Evolutionary conservation across 768 basidiomycete species (phyloP).

Genomic region (Rossbeevera mucosa): DNA sequence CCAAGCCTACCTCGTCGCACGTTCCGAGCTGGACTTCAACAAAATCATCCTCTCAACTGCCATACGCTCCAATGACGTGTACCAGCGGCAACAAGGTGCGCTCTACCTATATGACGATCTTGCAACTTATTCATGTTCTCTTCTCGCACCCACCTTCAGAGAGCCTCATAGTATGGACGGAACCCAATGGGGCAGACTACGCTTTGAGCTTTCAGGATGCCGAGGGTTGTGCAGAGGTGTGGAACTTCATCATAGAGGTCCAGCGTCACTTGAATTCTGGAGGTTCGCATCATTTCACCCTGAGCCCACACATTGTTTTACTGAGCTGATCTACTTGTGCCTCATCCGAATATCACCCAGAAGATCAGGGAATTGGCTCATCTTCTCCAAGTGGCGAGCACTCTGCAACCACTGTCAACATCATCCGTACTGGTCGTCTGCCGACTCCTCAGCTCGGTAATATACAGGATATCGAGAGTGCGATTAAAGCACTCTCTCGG

Average conservation of each 20-base stretch:
- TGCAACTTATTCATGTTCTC: conserved; percentile 6
- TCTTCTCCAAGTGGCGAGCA: conserved; percentile 67
- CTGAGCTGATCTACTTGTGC: conserved; percentile 15
- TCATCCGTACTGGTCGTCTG: conserved; percentile 68
- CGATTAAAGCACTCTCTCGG: conserved; percentile 70
- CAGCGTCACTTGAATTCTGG: conserved; percentile 72
- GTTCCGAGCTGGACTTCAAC: conserved; percentile 67
- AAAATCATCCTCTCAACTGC: conserved; percentile 74
- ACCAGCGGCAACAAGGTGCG: conserved; percentile 82
- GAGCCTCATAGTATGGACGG: conserved; percentile 98
- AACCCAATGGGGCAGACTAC: conserved; percentile 90
- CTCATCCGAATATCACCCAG: conserved; percentile 23
- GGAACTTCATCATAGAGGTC: conserved; percentile 94
- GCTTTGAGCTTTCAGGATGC: conserved; percentile 96
- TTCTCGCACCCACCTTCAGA: conserved; percentile 46
- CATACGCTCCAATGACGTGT: conserved; percentile 78
- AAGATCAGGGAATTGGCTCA: conserved; percentile 45
- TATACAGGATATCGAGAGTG: conserved; percentile 73
- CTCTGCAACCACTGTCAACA: conserved; percentile 54
- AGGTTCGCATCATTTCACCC: conserved; percentile 42
- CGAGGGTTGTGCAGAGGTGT: conserved; percentile 92
- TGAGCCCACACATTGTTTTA: conserved; percentile 12
- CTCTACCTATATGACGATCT: conserved; percentile 9
- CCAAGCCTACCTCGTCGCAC: conserved; percentile 81
- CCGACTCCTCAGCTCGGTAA: conserved; percentile 74